phyloP scores from a whole-genome alignment of 2,329 filamentous ascomycete genomes.

The Lasiodiplodia theobromae region DNA sequence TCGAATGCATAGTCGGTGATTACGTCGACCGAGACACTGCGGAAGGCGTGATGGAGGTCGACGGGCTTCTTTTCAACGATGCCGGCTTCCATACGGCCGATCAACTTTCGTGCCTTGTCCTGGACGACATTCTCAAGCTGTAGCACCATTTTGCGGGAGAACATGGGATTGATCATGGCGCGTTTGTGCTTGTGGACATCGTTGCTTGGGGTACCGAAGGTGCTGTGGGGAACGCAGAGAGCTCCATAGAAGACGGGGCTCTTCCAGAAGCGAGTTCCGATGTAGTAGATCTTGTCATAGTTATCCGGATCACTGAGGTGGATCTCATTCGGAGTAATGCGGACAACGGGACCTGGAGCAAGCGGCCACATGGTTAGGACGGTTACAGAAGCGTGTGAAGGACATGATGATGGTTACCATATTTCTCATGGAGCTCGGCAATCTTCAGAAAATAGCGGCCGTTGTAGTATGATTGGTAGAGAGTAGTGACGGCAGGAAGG shows the following conservation, averaged over 20 bases:
- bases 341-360: slow-evolving; percentile 32
- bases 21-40: slow-evolving; percentile 37
- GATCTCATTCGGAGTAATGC: slow-evolving; percentile 33
- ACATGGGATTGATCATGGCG: slow-evolving; percentile 37
- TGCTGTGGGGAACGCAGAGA: slow-evolving; percentile 31
- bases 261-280: slow-evolving; percentile 20
- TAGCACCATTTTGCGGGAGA: slow-evolving; percentile 40
- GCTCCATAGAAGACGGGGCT: slow-evolving; percentile 30
- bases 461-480: slow-evolving; percentile 34
- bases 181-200: slow-evolving; percentile 32
- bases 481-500: slow-evolving; percentile 26
- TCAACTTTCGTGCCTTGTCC: slow-evolving; percentile 36
- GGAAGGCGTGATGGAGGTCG: slow-evolving; percentile 38
- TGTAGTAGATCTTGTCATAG: slow-evolving; percentile 34
- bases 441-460: slow-evolving; percentile 34
- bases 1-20: slow-evolving; percentile 39
- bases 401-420: slow-evolving; percentile 15
- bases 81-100: slow-evolving; percentile 28
- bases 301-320: slow-evolving; percentile 32
- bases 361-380: neutral
- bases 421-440: slow-evolving; percentile 35
- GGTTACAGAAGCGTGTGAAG: neutral
- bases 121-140: slow-evolving; percentile 37
- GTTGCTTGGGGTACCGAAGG: slow-evolving; percentile 31
- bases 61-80: slow-evolving; percentile 33